Conservation (phyloP, 768 basidiomycete species). For the Lactarius sp. region DNA sequence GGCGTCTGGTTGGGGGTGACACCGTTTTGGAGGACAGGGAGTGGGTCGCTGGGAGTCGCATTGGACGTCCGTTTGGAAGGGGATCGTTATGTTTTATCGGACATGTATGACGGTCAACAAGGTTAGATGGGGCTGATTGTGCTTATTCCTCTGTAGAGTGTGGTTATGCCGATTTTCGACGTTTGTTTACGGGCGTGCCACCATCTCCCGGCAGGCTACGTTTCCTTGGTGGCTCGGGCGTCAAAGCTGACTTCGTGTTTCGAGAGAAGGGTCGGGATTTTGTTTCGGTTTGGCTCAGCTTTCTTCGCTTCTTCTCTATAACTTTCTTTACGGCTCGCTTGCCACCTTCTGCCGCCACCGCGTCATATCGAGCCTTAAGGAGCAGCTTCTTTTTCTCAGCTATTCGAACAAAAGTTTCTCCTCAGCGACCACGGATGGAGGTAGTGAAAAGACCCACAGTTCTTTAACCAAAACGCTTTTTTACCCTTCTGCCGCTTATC, state of each 20-base stretch:
- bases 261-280: slow-evolving; percentile 64
- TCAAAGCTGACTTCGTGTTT: slow-evolving; percentile 12
- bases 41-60: slow-evolving; percentile 50
- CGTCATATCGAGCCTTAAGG: slow-evolving; percentile 71
- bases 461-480: slow-evolving; percentile 80
- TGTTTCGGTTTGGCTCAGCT: slow-evolving; percentile 85
- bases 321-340: slow-evolving; percentile 79
- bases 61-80: slow-evolving; percentile 54
- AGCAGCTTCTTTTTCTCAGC: slow-evolving; percentile 76
- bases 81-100: slow-evolving; percentile 50
- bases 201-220: slow-evolving; percentile 11
- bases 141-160: not conserved
- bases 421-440: slow-evolving; percentile 9
- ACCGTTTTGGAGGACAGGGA: slow-evolving; percentile 53
- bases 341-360: slow-evolving; percentile 71
- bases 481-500: slow-evolving; percentile 74
- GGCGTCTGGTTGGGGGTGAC: slow-evolving; percentile 66
- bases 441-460: slow-evolving; percentile 44
- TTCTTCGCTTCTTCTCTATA: slow-evolving; percentile 85
- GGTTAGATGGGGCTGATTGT: not conserved
- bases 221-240: slow-evolving; percentile 12
- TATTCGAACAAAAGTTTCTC: slow-evolving; percentile 31
- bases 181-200: slow-evolving; percentile 24
- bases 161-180: slow-evolving; percentile 23
- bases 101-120: slow-evolving; percentile 4